These are phyloP conservation scores for Eucalyptus erythrocorys DNA, from an alignment of 345 rosid species.

Conservation along the genomic window DNA sequence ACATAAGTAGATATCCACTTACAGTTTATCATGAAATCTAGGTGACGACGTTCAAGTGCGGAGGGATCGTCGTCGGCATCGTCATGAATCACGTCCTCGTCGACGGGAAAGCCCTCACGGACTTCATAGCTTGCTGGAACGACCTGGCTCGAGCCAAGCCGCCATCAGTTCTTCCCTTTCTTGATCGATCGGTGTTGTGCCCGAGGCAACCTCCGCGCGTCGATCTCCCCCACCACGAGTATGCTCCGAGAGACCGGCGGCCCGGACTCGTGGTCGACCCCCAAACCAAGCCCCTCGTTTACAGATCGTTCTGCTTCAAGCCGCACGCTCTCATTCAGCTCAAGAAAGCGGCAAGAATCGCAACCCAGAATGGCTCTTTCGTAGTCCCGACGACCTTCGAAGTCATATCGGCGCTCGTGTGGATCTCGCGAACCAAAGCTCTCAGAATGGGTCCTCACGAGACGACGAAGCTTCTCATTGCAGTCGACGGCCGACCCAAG, in stretches of 20 bases:
- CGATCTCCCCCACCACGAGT: not conserved
- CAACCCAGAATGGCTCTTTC: not conserved
- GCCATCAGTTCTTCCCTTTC: not conserved
- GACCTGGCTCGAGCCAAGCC: not conserved
- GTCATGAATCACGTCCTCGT: not conserved
- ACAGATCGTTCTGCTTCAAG: not conserved
- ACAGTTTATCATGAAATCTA: not conserved
- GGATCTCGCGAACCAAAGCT: not conserved
- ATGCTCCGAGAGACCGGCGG: not conserved
- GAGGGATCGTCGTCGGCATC: not conserved
- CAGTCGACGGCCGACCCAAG: not conserved
- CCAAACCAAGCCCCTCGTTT: not conserved
- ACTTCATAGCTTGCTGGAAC: not conserved
- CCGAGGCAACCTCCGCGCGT: not conserved
- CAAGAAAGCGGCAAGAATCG: not conserved
- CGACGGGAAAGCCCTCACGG: not conserved
- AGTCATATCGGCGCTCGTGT: not conserved
- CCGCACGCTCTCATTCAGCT: not conserved
- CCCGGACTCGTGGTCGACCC: not conserved
- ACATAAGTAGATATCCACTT: not conserved
- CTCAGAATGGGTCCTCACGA: not conserved
- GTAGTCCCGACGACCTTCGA: not conserved
- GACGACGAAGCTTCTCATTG: not conserved
- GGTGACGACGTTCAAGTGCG: not conserved
- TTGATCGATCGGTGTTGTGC: not conserved